These are phyloP conservation scores for Eutrema heterophyllum DNA, from an alignment of 345 rosid genomes.

Conservation along the genomic window DNA sequence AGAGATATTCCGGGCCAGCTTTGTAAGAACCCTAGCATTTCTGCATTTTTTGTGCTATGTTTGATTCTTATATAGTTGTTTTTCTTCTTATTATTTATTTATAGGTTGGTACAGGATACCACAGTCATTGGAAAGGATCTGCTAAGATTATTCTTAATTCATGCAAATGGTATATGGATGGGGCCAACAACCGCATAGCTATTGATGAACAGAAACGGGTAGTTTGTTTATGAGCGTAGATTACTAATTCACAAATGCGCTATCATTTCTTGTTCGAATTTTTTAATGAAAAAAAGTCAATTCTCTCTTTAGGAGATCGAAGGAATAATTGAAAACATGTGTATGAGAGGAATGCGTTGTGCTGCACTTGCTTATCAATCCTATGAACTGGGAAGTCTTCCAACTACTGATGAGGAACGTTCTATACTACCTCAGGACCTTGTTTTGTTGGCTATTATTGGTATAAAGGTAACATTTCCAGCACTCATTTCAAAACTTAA, in stretches of 20 bases:
- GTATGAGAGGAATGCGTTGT: constrained; percentile 67
- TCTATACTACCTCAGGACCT: constrained; percentile 39
- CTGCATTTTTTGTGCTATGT: background rate
- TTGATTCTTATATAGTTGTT: constrained; percentile 30
- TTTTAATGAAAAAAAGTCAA: background rate
- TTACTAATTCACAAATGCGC: background rate
- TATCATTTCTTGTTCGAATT: background rate
- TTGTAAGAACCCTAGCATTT: background rate
- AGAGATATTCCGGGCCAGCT: background rate
- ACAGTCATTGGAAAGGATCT: constrained; percentile 91
- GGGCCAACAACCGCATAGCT: constrained; percentile 37
- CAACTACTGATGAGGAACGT: constrained; percentile 40
- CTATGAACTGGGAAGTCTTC: constrained; percentile 45
- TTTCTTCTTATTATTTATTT: background rate
- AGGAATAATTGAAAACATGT: constrained; percentile 61
- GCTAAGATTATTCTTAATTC: constrained; percentile 71
- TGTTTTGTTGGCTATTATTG: constrained; percentile 81
- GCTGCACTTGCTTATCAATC: constrained; percentile 76
- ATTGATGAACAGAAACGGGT: constrained; percentile 42
- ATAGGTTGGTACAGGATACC: constrained; percentile 51
- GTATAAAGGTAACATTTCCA: constrained; percentile 61
- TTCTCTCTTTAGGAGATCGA: constrained; percentile 40
- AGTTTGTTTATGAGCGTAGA: constrained; percentile 30
- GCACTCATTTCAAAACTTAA: background rate
- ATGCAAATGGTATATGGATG: constrained; percentile 58